Conservation (phyloP, 2,329 filamentous ascomycete genomes). For the Aureobasidium zeae region DNA sequence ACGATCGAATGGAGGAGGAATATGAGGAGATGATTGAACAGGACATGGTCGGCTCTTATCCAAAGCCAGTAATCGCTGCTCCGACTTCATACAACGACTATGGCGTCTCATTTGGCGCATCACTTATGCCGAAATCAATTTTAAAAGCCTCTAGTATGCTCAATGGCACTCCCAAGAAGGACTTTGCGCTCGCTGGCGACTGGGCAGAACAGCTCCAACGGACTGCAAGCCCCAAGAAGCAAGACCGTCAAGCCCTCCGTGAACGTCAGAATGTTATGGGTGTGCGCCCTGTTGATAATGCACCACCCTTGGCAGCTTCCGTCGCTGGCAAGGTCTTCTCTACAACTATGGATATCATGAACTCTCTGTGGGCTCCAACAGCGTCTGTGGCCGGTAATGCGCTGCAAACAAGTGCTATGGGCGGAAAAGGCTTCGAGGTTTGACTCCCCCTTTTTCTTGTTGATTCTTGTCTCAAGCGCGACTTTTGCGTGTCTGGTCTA, state of each 20-base stretch:
- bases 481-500: too few species aligned
- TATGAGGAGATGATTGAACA: slow-evolving; percentile 63
- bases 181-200: slow-evolving; percentile 58
- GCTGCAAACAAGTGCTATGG: slow-evolving; percentile 44
- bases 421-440: slow-evolving; percentile 72
- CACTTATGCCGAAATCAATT: slow-evolving; percentile 39
- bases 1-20: slow-evolving; percentile 32
- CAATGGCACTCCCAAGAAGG: slow-evolving; percentile 44
- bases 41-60: slow-evolving; percentile 70
- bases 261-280: slow-evolving; percentile 55
- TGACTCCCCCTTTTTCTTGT: slow-evolving; percentile 46
- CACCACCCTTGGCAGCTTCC: slow-evolving; percentile 11
- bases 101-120: slow-evolving; percentile 18
- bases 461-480: background rate
- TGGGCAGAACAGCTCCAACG: slow-evolving; percentile 92
- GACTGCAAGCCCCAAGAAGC: slow-evolving; percentile 88
- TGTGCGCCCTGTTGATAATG: slow-evolving; percentile 23
- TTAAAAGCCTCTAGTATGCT: slow-evolving; percentile 36
- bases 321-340: slow-evolving; percentile 53
- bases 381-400: slow-evolving; percentile 45
- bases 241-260: slow-evolving; percentile 66
- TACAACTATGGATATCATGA: slow-evolving; percentile 92
- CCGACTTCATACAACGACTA: slow-evolving; percentile 28
- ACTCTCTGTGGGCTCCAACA: slow-evolving; percentile 74
- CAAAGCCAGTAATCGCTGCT: slow-evolving; percentile 57